These are phyloP conservation scores for Neoboletus subvelutipes DNA, from an alignment of 768 basidiomycete genomes.

Conservation along the genomic window DNA sequence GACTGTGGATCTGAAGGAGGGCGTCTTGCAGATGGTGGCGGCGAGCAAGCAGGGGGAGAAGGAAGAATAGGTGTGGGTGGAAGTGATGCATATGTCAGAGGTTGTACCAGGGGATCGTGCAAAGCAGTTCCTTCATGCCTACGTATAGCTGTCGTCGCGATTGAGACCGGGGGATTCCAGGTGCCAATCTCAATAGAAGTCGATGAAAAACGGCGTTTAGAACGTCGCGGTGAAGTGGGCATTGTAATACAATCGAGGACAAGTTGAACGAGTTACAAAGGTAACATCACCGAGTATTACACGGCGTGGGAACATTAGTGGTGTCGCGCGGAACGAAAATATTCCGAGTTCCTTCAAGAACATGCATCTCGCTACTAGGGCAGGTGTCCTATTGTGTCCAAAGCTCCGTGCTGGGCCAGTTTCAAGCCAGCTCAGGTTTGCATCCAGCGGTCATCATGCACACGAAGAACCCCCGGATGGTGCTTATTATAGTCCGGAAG, in stretches of 20 bases:
- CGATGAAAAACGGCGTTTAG: conserved; percentile 34
- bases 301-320: conserved; percentile 17
- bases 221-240: conserved; percentile 35
- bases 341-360: conserved; percentile 1
- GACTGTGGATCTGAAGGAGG: conserved; percentile 17
- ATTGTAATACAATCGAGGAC: conserved; percentile 9
- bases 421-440: conserved; percentile 41
- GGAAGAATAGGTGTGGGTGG: conserved; percentile 69
- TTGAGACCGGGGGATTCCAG: conserved; percentile 22
- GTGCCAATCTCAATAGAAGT: conserved; percentile 24
- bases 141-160: conserved; percentile 12
- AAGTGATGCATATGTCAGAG: conserved; percentile 66
- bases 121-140: conserved; percentile 9
- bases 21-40: conserved; percentile 19
- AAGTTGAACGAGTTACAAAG: neutral
- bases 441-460: conserved; percentile 43
- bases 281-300: neutral
- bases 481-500: conserved; percentile 57
- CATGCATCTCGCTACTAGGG: conserved; percentile 40
- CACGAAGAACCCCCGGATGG: conserved; percentile 39
- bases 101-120: conserved; percentile 25
- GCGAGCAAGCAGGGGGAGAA: conserved; percentile 37
- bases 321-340: neutral
- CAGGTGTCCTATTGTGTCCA: conserved; percentile 35
- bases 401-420: conserved; percentile 28